These are phyloP conservation scores for Diaporthe sp. DNA, from an alignment of 2,329 filamentous ascomycete genomes.

Conservation along the genomic window DNA sequence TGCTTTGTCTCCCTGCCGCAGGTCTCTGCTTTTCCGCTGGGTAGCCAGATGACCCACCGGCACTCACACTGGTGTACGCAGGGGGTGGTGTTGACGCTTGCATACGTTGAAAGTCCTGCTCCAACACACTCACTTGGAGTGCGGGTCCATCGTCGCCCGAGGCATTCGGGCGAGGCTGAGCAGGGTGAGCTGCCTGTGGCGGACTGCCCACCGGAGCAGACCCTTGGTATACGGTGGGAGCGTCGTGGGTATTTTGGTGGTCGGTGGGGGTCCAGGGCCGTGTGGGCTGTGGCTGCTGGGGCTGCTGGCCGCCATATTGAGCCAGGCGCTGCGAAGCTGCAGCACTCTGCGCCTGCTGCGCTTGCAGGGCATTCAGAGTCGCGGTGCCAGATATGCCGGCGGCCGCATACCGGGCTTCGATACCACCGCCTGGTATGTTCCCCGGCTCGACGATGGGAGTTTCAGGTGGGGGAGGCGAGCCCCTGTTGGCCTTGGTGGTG, in stretches of 20 bases:
- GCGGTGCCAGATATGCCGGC: conserved; percentile 89
- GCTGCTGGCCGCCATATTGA: conserved; percentile 74
- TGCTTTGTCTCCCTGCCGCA: conserved; percentile 41
- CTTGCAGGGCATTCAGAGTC: conserved; percentile 78
- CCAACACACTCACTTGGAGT: conserved; percentile 76
- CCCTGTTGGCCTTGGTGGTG: conserved; percentile 89
- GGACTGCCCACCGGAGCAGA: conserved; percentile 72
- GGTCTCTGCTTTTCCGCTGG: conserved; percentile 81
- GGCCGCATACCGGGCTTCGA: conserved; percentile 91
- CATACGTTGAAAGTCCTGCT: conserved; percentile 87
- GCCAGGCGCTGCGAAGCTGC: conserved; percentile 84
- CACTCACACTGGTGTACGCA: conserved; percentile 87
- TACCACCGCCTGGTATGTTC: conserved; percentile 78
- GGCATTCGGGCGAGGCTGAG: conserved; percentile 40
- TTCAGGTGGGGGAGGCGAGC: conserved; percentile 94
- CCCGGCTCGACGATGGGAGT: conserved; percentile 84
- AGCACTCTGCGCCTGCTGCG: conserved; percentile 80
- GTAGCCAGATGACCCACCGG: conserved; percentile 67
- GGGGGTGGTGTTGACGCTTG: conserved; percentile 88
- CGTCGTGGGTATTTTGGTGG: conserved; percentile 84
- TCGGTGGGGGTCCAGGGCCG: conserved; percentile 97
- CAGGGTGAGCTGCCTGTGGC: conserved; percentile 63
- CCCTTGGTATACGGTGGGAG: conserved; percentile 92
- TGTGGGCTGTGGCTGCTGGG: conserved; percentile 55
- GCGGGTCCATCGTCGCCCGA: conserved; percentile 29